phyloP scores from a whole-genome alignment of 2,329 filamentous ascomycete species.

The Clarireedia paspali region DNA sequence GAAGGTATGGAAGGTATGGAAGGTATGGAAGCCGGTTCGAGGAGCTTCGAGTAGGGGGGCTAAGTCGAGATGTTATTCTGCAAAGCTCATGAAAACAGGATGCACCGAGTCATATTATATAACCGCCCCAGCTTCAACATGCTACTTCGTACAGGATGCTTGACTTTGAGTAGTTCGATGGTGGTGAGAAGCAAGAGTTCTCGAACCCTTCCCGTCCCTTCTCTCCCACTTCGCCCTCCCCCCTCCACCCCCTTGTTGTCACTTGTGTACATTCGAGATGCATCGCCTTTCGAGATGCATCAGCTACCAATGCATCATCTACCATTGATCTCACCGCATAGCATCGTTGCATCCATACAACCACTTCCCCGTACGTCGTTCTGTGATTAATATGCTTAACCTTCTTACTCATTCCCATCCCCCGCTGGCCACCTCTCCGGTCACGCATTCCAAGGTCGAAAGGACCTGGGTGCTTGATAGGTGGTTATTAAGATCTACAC shows the following conservation, averaged over 20 bases:
- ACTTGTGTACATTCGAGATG: neutral
- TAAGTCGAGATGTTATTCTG: no score
- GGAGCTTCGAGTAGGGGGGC: no score
- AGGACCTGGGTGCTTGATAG: neutral
- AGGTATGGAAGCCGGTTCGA: neutral
- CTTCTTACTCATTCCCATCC: neutral
- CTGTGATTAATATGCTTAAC: neutral
- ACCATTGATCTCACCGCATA: neutral
- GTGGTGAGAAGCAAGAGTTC: neutral
- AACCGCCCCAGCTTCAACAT: no score
- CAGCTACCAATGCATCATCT: neutral
- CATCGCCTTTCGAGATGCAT: neutral
- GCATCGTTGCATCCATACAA: neutral
- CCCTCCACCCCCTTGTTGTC: neutral
- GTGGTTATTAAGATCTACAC: neutral
- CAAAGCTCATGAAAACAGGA: no score
- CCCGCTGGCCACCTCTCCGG: neutral
- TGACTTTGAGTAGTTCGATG: no score
- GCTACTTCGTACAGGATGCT: no score
- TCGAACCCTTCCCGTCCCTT: neutral
- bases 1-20: neutral
- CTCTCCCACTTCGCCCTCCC: neutral
- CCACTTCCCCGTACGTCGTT: neutral
- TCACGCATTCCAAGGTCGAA: neutral
- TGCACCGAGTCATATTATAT: no score